Conservation (phyloP, 2,329 filamentous ascomycete species). For the Epichloe aotearoae region DNA sequence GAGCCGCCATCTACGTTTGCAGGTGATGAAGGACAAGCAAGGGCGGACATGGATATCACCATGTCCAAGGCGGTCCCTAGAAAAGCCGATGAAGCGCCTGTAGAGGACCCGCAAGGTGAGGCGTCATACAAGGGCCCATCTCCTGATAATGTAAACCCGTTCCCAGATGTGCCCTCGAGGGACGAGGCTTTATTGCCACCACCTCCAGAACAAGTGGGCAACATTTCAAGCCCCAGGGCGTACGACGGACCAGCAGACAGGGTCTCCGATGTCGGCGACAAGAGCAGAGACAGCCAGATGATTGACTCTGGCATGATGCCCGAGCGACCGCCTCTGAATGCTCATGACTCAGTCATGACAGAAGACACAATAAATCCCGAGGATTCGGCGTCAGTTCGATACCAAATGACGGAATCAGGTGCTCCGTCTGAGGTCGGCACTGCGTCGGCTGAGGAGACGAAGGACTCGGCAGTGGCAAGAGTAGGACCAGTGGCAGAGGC, state of each 20-base stretch:
- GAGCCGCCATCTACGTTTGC: constrained; percentile 20
- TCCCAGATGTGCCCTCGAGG: background rate
- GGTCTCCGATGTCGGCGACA: constrained; percentile 13
- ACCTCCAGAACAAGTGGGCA: constrained; percentile 27
- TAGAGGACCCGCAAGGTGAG: background rate
- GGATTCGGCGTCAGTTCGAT: constrained; percentile 22
- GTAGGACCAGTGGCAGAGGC: constrained; percentile 2
- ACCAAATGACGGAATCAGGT: constrained; percentile 16
- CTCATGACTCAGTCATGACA: constrained; percentile 21
- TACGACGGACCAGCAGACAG: constrained; percentile 14
- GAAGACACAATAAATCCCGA: constrained; percentile 26
- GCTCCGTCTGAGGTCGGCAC: constrained; percentile 16
- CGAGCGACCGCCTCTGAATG: constrained; percentile 13
- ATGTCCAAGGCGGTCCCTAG: background rate
- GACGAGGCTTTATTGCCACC: constrained; percentile 19
- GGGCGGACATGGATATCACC: constrained; percentile 14
- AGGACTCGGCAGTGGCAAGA: constrained; percentile 5
- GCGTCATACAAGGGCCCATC: background rate
- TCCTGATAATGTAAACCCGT: background rate
- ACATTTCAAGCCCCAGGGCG: constrained; percentile 22
- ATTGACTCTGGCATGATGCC: constrained; percentile 9
- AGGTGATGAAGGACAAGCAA: constrained; percentile 16
- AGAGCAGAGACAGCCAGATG: constrained; percentile 14
- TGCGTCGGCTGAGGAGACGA: constrained; percentile 11
- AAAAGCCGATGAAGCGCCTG: constrained; percentile 4